Conservation (phyloP, 2,329 filamentous ascomycete genomes). For the Aspergillaceae sp. region DNA sequence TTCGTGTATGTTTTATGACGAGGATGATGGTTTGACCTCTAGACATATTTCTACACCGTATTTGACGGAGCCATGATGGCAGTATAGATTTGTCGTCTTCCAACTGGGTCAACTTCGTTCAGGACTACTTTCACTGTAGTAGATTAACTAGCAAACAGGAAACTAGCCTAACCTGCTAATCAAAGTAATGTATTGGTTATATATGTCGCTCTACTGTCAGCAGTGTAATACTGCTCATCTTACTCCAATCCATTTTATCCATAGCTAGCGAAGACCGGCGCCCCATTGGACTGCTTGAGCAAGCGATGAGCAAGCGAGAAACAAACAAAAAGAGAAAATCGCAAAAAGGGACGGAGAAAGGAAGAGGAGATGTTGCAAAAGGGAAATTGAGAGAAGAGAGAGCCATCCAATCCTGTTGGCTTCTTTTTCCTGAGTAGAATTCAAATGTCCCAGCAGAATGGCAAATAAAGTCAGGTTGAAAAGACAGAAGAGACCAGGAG, state of each 20-base stretch:
- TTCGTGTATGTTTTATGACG: too few species aligned
- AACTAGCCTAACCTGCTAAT: not conserved
- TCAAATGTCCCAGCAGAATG: conserved; percentile 9
- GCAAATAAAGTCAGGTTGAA: not conserved
- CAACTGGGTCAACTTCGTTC: too few species aligned
- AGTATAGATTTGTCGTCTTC: too few species aligned
- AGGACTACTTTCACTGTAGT: not conserved
- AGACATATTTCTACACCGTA: too few species aligned
- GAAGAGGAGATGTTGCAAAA: not conserved
- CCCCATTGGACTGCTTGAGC: too few species aligned
- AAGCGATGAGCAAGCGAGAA: not conserved
- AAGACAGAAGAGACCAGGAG: not conserved
- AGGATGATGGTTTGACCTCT: too few species aligned
- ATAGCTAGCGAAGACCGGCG: not conserved
- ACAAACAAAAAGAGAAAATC: not conserved
- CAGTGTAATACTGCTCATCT: not conserved
- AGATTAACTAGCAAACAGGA: not conserved
- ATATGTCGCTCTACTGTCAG: not conserved
- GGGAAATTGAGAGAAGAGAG: not conserved
- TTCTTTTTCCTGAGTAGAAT: conserved; percentile 3
- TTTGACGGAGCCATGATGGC: too few species aligned
- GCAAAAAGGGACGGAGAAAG: not conserved
- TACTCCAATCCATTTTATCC: not conserved
- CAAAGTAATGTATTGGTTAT: not conserved
- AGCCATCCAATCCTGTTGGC: not conserved